Evolutionary conservation across 2,329 filamentous ascomycete genomes (phyloP), one percentile per base, ranked within the genome.

Genomic region (Leptodontidium sp.): DNA sequence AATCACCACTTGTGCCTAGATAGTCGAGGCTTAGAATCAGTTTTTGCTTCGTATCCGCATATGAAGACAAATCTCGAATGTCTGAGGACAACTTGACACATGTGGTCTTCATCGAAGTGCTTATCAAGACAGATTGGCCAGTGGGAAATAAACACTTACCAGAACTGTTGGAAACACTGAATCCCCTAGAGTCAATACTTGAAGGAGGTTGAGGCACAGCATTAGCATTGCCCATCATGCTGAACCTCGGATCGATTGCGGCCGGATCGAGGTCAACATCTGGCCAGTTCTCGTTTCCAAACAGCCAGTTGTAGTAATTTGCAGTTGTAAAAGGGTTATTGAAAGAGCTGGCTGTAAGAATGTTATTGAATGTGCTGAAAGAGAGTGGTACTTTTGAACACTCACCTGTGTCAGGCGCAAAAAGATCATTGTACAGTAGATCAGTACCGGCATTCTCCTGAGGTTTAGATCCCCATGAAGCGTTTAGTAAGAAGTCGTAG

Each of bases 311-410:
- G 74, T 90, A 90, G 66, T 90, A 88, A 70, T 82, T 82, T 68
- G 87, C 86, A 1, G 88, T 89, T 2, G 88, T 89, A 76, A 88
- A 90, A 5, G 88, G 88, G 79, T 88, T 88, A 65, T 90, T 90
- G 75, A 90, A 90, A 0, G 87, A 88, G 73, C 84, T 88, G 38
- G 87, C 87, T 74, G 32, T 24, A 26, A 14, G 21, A n/a, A 40
- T 12, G 45, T 50, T 73, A 58, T 68, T 59, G 15, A 61, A n/a
- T 5, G 47, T 32, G 17, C n/a, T 49, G 21, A 14, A 58, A 40
- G 29, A 40, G 24, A 24, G 26, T 15, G 35, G 21, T 40, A 45
- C 14, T 50, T 50, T n/a, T 50, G 47, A 14, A n/a, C 21, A 68
- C 66, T 55, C 58, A 73, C 72, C 71, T 75, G 87, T 90, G 74